Percentiles rank a stretch among this genome's conserved stretches.
Conservation (phyloP, 2,329 filamentous ascomycete genomes). For the Aphanocladium album region DNA sequence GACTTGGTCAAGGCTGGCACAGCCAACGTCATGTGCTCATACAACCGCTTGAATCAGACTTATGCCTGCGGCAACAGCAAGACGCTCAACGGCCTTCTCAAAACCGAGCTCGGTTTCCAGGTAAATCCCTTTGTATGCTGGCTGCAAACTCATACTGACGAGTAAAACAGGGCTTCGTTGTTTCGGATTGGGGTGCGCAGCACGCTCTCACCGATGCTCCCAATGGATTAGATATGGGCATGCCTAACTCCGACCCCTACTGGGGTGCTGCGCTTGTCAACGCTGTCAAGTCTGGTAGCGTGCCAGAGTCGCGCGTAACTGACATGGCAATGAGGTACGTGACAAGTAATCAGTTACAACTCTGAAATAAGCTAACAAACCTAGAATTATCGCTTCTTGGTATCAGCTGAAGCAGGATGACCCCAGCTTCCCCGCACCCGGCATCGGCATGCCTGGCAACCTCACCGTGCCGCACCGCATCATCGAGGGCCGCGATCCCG, state of each 20-base stretch:
- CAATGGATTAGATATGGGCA: constrained; percentile 67
- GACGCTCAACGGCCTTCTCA: constrained; percentile 62
- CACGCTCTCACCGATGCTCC: constrained; percentile 58
- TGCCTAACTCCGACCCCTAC: constrained; percentile 45
- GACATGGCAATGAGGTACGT: constrained; percentile 54
- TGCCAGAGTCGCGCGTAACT: constrained; percentile 49
- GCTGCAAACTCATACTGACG: too few species aligned
- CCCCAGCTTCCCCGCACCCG: constrained; percentile 38
- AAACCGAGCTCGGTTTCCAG: constrained; percentile 54
- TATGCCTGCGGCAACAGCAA: constrained; percentile 68
- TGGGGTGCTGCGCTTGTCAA: constrained; percentile 52
- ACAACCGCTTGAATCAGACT: constrained; percentile 68
- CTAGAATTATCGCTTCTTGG: constrained; percentile 47
- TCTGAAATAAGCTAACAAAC: not conserved
- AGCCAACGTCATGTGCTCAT: constrained; percentile 56
- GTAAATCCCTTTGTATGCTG: too few species aligned
- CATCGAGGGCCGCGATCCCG: constrained; percentile 51
- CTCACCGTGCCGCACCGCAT: constrained; percentile 45
- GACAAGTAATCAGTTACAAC: not conserved
- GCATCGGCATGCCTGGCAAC: constrained; percentile 46
- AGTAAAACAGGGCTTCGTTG: constrained; percentile 59
- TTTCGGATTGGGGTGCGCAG: constrained; percentile 64
- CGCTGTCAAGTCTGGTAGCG: constrained; percentile 55
- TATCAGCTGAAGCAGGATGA: constrained; percentile 51
- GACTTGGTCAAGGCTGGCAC: constrained; percentile 61